Evolutionary conservation across 2,329 filamentous ascomycete genomes (phyloP), one percentile per base, ranked within the genome.

Genomic region (Ceratocystis ficicola): DNA sequence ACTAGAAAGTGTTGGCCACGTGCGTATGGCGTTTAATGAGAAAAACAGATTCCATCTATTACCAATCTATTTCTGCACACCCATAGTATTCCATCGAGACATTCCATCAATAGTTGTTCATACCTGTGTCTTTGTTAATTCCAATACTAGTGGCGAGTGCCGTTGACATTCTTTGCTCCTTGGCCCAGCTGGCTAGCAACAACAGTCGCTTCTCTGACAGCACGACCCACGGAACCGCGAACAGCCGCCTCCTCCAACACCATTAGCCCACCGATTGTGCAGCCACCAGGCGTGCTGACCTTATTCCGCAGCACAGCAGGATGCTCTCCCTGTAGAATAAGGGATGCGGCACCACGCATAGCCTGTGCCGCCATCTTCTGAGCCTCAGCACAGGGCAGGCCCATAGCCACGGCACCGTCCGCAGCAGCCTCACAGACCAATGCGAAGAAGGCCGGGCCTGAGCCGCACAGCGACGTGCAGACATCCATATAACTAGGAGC

Each of bases 391-490:
- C 88, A 79, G 3, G 88, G 87, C 41, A 93, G 72, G 0, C 89
- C 89, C 85, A 90, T 89, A 15, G 88, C 87, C 1, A 93, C 87
- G 3, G 85, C 88, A 5, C 88, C 89, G 70, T 92, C 88, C 15
- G 88, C 84, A 59, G 88, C 81, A 5, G 86, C 87, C 75, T 93
- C 89, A 17, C 90, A 79, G 71, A 92, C 81, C 55, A 93, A 78
- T 0, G 87, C 82, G 70, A 89, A 89, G 75, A 91, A 91, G 0
- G 88, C 88, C 0, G 88, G 88, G 0, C 86, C 87, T 4, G 86
- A 87, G 5, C 87, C 88, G 72, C 86, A 89, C 6, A 93, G 80
- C 1, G 88, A 86, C 0, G 88, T 92, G 55, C 80, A 82, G 4
- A 83, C 86, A 72, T 91, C 86, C 86, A 91, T 90, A 70, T 80